Conservation (phyloP, 257 asterid species). For the Apocynum venetum region DNA sequence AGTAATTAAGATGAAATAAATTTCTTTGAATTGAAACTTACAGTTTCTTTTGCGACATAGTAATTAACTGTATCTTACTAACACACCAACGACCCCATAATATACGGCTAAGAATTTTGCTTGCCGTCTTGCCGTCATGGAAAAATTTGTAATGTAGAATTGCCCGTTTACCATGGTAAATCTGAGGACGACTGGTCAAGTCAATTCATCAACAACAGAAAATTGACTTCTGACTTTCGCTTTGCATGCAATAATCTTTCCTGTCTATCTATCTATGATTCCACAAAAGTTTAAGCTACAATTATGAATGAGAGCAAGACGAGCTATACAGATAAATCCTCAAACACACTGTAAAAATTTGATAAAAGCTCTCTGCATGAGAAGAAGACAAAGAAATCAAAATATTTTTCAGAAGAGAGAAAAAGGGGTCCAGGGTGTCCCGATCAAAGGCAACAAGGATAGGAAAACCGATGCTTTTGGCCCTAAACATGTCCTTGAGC, state of each 20-base stretch:
- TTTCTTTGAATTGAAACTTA: no score
- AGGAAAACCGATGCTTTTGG: constrained; percentile 37
- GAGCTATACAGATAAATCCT: no score
- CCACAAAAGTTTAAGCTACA: no score
- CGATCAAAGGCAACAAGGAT: constrained; percentile 34
- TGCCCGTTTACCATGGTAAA: background rate
- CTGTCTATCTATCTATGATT: no score
- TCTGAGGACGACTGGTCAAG: background rate
- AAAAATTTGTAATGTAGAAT: background rate
- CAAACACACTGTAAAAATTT: no score
- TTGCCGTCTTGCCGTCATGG: background rate
- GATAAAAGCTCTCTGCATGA: no score
- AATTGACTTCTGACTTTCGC: background rate
- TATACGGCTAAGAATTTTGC: background rate
- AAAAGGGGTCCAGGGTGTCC: constrained; percentile 50
- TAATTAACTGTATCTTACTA: no score
- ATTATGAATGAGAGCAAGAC: no score
- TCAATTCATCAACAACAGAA: background rate
- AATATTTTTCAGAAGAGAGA: background rate
- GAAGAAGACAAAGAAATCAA: no score
- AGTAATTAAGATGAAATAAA: no score
- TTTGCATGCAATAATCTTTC: background rate
- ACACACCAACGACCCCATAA: no score
- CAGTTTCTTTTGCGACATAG: no score
- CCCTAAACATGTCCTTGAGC: constrained; percentile 30